A percentile compares a stretch with the other conserved stretches of the same genome.
Conservation (phyloP, 495 filamentous ascomycete species). For the Xylaria palmicola region DNA sequence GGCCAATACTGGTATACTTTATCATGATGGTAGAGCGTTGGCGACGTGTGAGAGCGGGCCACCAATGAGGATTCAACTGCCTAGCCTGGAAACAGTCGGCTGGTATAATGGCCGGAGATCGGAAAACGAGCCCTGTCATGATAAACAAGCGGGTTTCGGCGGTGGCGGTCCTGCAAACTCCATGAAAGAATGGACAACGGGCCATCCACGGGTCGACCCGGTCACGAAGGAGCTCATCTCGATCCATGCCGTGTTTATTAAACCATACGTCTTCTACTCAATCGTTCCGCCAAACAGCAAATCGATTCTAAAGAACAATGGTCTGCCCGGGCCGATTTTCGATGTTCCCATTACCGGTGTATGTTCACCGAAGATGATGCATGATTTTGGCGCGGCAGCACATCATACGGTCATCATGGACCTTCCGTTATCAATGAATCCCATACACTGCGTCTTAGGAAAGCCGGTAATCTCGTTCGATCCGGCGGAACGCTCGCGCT, state of each 20-base stretch:
- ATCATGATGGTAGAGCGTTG: conserved; percentile 64
- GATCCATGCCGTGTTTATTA: conserved; percentile 58
- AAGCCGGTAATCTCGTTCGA: conserved; percentile 57
- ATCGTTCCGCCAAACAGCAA: conserved; percentile 44
- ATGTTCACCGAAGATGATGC: conserved; percentile 65
- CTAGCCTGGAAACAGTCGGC: conserved; percentile 60
- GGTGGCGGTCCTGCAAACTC: conserved; percentile 51
- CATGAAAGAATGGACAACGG: conserved; percentile 67
- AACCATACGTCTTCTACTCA: conserved; percentile 65
- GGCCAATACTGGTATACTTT: conserved; percentile 61
- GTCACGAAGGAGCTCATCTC: conserved; percentile 60
- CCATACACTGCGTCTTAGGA: conserved; percentile 53
- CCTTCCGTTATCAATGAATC: conserved; percentile 61
- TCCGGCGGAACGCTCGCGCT: conserved; percentile 50
- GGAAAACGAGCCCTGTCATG: conserved; percentile 42
- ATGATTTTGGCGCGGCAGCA: conserved; percentile 65
- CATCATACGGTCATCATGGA: conserved; percentile 64
- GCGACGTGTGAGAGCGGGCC: conserved; percentile 68
- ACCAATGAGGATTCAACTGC: conserved; percentile 60
- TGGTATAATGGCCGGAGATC: conserved; percentile 60
- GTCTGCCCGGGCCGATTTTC: conserved; percentile 16
- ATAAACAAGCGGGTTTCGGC: conserved; percentile 41
- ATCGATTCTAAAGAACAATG: conserved; percentile 3
- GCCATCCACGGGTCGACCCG: conserved; percentile 63
- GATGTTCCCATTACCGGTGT: conserved; percentile 50